These are phyloP conservation scores for Boechera divaricarpa DNA, from an alignment of 345 rosid genomes.

Conservation along the genomic window DNA sequence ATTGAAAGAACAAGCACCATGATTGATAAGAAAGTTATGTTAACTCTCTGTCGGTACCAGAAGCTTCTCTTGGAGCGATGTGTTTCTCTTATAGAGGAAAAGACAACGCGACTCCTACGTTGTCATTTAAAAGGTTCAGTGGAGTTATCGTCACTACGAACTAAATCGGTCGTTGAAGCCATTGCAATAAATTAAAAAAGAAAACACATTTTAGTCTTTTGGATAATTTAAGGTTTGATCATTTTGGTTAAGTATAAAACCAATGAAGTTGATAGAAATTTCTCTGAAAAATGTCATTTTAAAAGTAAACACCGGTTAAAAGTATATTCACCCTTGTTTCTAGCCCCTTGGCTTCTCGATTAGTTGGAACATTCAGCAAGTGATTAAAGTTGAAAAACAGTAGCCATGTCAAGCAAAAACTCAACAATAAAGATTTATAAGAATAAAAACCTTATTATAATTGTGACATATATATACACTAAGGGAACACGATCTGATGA, in stretches of 20 bases:
- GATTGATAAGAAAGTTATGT: not conserved
- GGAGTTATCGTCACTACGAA: conserved; percentile 29
- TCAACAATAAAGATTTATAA: not conserved
- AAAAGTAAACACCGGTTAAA: not conserved
- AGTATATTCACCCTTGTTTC: not conserved
- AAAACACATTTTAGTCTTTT: not conserved
- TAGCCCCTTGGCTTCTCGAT: not conserved
- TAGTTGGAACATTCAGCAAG: not conserved
- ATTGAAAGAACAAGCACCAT: not conserved
- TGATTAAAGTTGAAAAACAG: no score
- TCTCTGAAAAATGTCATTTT: no score
- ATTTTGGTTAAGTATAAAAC: not conserved
- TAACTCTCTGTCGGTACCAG: conserved; percentile 17
- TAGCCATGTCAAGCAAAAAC: not conserved
- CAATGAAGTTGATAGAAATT: not conserved
- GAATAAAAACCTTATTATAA: not conserved
- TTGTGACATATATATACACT: conserved; percentile 19
- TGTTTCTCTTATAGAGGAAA: conserved; percentile 18
- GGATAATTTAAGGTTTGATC: not conserved
- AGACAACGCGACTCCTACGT: conserved; percentile 11
- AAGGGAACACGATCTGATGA: conserved; percentile 39
- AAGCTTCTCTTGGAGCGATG: conserved; percentile 20
- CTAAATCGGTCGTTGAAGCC: conserved; percentile 8
- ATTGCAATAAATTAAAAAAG: not conserved
- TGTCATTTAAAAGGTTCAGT: conserved; percentile 26